Evolutionary conservation across 2,329 filamentous ascomycete genomes (phyloP).

Genomic region (Penicillium freii): DNA sequence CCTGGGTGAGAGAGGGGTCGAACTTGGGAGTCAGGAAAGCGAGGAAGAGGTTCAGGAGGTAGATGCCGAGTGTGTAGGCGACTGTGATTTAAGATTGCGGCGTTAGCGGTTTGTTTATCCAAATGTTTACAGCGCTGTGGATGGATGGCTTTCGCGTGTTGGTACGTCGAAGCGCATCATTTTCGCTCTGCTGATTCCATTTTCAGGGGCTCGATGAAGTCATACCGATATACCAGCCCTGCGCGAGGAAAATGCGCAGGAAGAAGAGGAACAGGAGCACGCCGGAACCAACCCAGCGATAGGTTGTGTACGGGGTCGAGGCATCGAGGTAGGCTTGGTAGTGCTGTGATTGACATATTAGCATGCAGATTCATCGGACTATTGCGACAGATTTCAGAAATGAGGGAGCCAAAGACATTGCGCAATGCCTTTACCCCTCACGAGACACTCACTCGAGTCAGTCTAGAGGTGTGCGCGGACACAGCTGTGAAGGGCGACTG

Average conservation of each 20-base stretch:
- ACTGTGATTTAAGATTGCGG: slow-evolving; percentile 54
- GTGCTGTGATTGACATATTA: slow-evolving; percentile 56
- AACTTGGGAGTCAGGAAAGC: slow-evolving; percentile 98
- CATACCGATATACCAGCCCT: slow-evolving; percentile 98
- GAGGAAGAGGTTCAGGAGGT: slow-evolving; percentile 97
- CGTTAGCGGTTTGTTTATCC: slow-evolving; percentile 8
- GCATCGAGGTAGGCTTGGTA: slow-evolving; percentile 94
- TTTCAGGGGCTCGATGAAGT: background rate
- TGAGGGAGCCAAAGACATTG: slow-evolving; percentile 1
- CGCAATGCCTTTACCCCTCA: slow-evolving; percentile 13
- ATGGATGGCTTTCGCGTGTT: background rate
- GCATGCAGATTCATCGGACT: slow-evolving; percentile 4
- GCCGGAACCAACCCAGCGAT: slow-evolving; percentile 87
- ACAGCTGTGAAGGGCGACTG: slow-evolving; percentile 90
- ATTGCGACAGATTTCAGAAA: background rate
- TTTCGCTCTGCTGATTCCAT: background rate
- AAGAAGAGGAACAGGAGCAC: slow-evolving; percentile 77
- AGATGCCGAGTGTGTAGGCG: slow-evolving; percentile 96
- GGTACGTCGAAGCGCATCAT: background rate
- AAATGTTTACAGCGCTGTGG: background rate
- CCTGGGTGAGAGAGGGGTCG: slow-evolving; percentile 91
- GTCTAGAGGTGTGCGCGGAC: slow-evolving; percentile 68
- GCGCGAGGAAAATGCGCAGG: slow-evolving; percentile 81
- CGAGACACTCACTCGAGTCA: slow-evolving; percentile 41
- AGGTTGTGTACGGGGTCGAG: slow-evolving; percentile 82